These are phyloP conservation scores for Fusarium oxysporum DNA, from an alignment of 2,329 filamentous ascomycete species.

Conservation along the genomic window DNA sequence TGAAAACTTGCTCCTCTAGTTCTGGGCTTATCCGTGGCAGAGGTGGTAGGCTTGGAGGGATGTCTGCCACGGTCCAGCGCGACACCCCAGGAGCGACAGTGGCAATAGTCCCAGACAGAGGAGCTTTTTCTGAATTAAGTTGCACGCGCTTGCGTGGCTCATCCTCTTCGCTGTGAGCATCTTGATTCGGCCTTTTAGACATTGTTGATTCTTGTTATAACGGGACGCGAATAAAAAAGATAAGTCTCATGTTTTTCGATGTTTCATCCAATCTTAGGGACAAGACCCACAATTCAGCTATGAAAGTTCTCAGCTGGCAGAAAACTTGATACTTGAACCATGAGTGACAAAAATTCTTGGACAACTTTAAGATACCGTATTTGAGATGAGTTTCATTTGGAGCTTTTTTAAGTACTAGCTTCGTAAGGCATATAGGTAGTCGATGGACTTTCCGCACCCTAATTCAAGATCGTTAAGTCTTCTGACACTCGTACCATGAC, in stretches of 20 bases:
- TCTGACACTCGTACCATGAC: background rate
- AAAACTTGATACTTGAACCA: background rate
- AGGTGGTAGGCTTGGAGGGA: constrained; percentile 62
- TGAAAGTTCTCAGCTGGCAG: background rate
- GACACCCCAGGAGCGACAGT: constrained; percentile 27
- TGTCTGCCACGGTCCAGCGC: constrained; percentile 63
- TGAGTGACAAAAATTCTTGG: background rate
- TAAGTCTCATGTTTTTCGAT: background rate
- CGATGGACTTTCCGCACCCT: background rate
- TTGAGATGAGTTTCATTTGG: background rate
- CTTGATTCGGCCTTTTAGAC: constrained; percentile 13
- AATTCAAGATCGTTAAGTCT: background rate
- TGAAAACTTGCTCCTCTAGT: constrained; percentile 74
- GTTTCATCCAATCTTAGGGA: background rate
- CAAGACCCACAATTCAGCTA: constrained; percentile 3
- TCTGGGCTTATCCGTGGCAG: constrained; percentile 72
- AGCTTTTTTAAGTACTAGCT: background rate
- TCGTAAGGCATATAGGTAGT: background rate
- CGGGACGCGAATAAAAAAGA: background rate
- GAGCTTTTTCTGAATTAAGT: background rate
- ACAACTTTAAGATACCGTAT: background rate
- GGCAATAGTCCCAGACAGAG: background rate
- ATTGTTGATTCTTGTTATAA: constrained; percentile 1
- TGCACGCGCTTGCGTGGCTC: constrained; percentile 38
- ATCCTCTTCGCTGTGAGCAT: background rate